Evolutionary conservation across 2,329 filamentous ascomycete species (phyloP).

Genomic region (Sporothrix variecibatus): DNA sequence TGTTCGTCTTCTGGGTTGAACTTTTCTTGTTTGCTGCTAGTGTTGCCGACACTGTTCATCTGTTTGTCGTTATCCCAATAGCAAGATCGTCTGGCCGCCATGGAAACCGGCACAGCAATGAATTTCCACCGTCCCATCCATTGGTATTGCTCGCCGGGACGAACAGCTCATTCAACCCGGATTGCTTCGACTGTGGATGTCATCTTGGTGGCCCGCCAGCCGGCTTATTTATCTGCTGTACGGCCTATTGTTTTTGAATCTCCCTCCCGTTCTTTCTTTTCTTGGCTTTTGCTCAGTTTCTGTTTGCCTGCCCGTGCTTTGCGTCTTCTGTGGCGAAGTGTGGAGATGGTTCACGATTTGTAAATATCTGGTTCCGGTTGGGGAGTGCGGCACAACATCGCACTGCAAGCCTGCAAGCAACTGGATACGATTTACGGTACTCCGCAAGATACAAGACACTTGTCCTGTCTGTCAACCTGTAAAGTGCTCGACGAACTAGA

Average conservation of each 20-base stretch:
- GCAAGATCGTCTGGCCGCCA: not conserved
- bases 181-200: conserved; percentile 6
- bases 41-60: not conserved
- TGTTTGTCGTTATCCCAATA: not conserved
- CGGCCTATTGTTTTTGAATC: not conserved
- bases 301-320: not conserved
- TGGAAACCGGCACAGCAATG: not conserved
- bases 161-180: conserved; percentile 15
- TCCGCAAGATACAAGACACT: not conserved
- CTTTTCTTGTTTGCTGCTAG: not conserved
- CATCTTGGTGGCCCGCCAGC: not conserved
- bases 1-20: not conserved
- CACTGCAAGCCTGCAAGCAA: not conserved
- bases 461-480: not conserved
- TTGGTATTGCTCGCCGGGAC: conserved; percentile 11
- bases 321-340: not conserved
- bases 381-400: not conserved
- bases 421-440: not conserved
- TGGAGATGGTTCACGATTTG: not conserved
- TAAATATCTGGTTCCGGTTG: not conserved
- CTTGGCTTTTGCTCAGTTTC: not conserved
- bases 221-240: not conserved
- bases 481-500: not conserved
- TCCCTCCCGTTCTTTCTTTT: not conserved
- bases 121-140: not conserved